phyloP scores from a whole-genome alignment of 441 rosid species.

The Sinapis alba region DNA sequence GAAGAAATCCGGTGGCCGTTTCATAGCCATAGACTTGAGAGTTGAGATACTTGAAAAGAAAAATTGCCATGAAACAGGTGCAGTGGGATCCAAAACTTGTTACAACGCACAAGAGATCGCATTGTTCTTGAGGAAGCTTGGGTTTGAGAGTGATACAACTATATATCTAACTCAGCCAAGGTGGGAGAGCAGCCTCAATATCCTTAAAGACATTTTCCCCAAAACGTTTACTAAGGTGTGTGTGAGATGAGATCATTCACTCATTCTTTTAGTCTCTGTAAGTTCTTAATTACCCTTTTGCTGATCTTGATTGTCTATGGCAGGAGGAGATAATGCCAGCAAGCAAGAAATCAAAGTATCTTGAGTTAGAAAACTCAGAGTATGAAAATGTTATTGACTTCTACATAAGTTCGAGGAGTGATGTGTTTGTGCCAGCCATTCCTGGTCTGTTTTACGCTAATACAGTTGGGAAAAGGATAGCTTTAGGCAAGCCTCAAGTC shows the following conservation, averaged over 20 bases:
- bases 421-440: constrained; percentile 92
- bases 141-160: constrained; percentile 71
- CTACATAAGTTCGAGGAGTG: constrained; percentile 82
- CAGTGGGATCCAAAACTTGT: constrained; percentile 69
- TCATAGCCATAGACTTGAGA: constrained; percentile 90
- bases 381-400: constrained; percentile 87
- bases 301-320: constrained; percentile 24
- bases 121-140: constrained; percentile 82
- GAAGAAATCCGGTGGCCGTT: constrained; percentile 71
- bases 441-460: constrained; percentile 95
- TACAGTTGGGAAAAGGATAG: constrained; percentile 92
- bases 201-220: constrained; percentile 87
- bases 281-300: neutral
- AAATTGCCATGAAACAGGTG: constrained; percentile 56
- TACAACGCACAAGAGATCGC: constrained; percentile 80
- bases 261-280: neutral
- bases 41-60: constrained; percentile 73
- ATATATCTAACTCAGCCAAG: constrained; percentile 89
- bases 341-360: constrained; percentile 70
- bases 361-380: constrained; percentile 74
- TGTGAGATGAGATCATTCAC: neutral
- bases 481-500: constrained; percentile 80
- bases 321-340: constrained; percentile 90
- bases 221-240: constrained; percentile 88
- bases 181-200: constrained; percentile 85